Base-by-base conservation (phyloP, 805 yeast species). In the Cyberlindnera veronae region DNA sequence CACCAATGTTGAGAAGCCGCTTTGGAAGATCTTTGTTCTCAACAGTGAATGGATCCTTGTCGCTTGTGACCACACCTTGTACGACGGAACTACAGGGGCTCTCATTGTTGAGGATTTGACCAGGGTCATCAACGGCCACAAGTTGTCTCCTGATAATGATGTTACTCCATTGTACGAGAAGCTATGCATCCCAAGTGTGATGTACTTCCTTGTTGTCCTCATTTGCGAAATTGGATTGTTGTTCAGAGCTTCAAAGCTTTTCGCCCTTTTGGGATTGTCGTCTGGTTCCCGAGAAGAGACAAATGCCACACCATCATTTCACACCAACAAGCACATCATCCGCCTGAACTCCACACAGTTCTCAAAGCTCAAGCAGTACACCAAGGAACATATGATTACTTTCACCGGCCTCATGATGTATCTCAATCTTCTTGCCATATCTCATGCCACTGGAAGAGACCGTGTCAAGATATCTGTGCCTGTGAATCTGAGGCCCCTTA, bases 31-130 rank as follows among this genome's bases (percentile, higher is more conserved):
- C 5, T 22, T 34, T 20, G 3, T 29, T 10, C 29, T 33, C 9
- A 17, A 30, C 6, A 32, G 16, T 13, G 33, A 32, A 2, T 45
- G 49, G 49, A 12, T 45, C 3, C 11, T 45, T n/a, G 34, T 35
- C 31, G 46, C 39, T 2, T 33, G 21, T 21, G 42, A 45, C 17
- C 49, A 45, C 29, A 17, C 39, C 18, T 39, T 45, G 14, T 23
- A 19, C 12, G 49, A 45, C 34, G 49, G 49, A 1, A 39, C 41
- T 5, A 30, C 36, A 17, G 33, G 37, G n/a, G 38, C 31, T 11
- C 9, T 45, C 39, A 39, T 42, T 8, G 17, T 45, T n/a, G 44
- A 45, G 29, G 49, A 45, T 13, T 31, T 45, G 7, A 7, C 42
- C 3, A 12, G 16, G 10, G 27, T 45, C 7, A 6, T 21, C 9